These are phyloP conservation scores for Ceratocystis lukuohia DNA, from an alignment of 2,329 filamentous ascomycete species.

Conservation along the genomic window DNA sequence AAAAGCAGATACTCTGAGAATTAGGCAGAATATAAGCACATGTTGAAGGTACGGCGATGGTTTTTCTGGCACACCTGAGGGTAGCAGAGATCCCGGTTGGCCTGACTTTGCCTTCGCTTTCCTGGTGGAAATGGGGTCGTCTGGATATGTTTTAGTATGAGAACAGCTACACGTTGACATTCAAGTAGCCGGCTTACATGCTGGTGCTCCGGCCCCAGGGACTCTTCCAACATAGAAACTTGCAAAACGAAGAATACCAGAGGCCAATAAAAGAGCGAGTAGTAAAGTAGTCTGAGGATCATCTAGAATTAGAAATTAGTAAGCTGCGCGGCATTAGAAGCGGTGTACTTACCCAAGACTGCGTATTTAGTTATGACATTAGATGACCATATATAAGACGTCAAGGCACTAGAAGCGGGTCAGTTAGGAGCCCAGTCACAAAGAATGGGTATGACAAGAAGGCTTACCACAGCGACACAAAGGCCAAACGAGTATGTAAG, in stretches of 20 bases:
- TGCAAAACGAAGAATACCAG: conserved; percentile 24
- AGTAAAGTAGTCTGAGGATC: conserved; percentile 22
- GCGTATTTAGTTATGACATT: conserved; percentile 19
- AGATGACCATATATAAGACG: conserved; percentile 15
- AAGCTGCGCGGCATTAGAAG: background rate
- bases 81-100: background rate
- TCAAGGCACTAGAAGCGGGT: conserved; percentile 6
- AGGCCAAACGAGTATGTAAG: conserved; percentile 12
- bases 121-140: conserved; percentile 8
- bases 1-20: conserved; percentile 37
- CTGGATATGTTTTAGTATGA: conserved; percentile 3
- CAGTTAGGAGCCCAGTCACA: background rate
- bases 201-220: conserved; percentile 23
- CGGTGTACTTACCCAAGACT: conserved; percentile 15
- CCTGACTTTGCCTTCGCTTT: background rate
- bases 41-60: conserved; percentile 36
- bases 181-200: background rate
- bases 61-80: conserved; percentile 30
- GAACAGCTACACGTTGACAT: background rate
- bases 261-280: conserved; percentile 35
- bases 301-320: conserved; percentile 8
- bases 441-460: no score
- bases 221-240: conserved; percentile 21
- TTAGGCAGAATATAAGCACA: conserved; percentile 32
- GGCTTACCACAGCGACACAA: conserved; percentile 16